Conservation (phyloP, 371 early-diverging fungal genomes). For the Dichotomocladium elegans region DNA sequence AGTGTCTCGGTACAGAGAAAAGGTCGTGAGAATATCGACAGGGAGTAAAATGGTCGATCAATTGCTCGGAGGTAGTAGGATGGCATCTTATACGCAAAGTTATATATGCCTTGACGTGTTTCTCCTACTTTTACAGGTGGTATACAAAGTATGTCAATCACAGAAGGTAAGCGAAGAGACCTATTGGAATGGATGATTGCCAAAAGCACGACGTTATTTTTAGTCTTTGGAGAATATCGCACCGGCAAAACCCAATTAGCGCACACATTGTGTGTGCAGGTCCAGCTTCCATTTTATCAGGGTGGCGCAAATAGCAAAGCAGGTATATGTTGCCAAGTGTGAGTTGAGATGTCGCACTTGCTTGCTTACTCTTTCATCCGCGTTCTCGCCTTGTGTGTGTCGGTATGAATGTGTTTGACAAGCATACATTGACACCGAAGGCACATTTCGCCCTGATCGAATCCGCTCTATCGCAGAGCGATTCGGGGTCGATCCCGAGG, state of each 20-base stretch:
- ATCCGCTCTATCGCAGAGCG: conserved; percentile 72
- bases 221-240: conserved; percentile 73
- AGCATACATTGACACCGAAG: conserved; percentile 86
- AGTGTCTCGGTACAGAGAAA: conserved; percentile 71
- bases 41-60: conserved; percentile 90
- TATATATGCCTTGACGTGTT: not conserved
- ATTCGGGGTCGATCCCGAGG: conserved; percentile 66
- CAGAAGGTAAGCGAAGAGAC: conserved; percentile 48
- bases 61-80: conserved; percentile 71
- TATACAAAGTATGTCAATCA: conserved; percentile 86
- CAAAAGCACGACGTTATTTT: not conserved
- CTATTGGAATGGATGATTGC: not conserved
- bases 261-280: conserved; percentile 75
- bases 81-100: too few relatives aligned
- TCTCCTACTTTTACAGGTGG: conserved; percentile 62
- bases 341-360: not conserved
- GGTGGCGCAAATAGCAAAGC: conserved; percentile 75
- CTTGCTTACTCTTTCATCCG: conserved; percentile 6
- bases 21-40: conserved; percentile 82
- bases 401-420: too few relatives aligned
- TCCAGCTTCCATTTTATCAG: conserved; percentile 59
- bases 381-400: too few relatives aligned
- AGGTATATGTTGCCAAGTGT: conserved; percentile 8
- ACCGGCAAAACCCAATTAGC: conserved; percentile 83
- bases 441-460: conserved; percentile 78